Percentiles rank a stretch among this genome's conserved stretches.
These are phyloP conservation scores for Trichophyton simii DNA, from an alignment of 2,329 filamentous ascomycete species.

Conservation along the genomic window DNA sequence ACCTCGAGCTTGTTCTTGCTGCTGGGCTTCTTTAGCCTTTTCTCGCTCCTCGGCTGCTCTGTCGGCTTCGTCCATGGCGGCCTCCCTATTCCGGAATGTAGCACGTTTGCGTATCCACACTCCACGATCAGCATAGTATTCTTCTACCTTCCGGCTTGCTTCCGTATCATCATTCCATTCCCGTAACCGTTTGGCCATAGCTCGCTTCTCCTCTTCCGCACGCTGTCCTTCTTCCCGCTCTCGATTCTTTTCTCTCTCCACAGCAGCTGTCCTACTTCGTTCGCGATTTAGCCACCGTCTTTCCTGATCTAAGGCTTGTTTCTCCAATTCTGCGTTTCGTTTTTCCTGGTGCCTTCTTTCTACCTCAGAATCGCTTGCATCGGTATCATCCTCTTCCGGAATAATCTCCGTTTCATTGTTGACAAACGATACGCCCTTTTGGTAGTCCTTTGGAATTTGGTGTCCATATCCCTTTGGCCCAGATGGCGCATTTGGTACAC, in stretches of 20 bases:
- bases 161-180: slow-evolving; percentile 92
- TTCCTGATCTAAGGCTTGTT: slow-evolving; percentile 71
- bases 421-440: slow-evolving; percentile 69
- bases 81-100: slow-evolving; percentile 60
- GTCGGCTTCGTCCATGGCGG: slow-evolving; percentile 68
- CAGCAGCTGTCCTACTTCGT: slow-evolving; percentile 64
- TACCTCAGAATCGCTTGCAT: slow-evolving; percentile 77
- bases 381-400: slow-evolving; percentile 72
- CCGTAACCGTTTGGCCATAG: slow-evolving; percentile 57
- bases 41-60: slow-evolving; percentile 67
- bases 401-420: slow-evolving; percentile 57
- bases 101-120: slow-evolving; percentile 74
- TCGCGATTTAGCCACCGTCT: slow-evolving; percentile 86
- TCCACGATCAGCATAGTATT: slow-evolving; percentile 79
- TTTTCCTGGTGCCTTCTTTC: slow-evolving; percentile 59
- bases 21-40: slow-evolving; percentile 52
- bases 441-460: slow-evolving; percentile 58
- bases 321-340: slow-evolving; percentile 62
- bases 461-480: slow-evolving; percentile 51
- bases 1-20: slow-evolving; percentile 65
- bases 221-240: slow-evolving; percentile 63
- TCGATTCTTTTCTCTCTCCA: slow-evolving; percentile 71
- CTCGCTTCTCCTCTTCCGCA: slow-evolving; percentile 49
- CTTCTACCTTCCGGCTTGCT: slow-evolving; percentile 54
- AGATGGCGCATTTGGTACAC: slow-evolving; percentile 62